phyloP scores from a whole-genome alignment of 345 rosid species.

The Arabidopsis thaliana region TAIR10.1 NC_003076.8:24229001-24229500 shows the following conservation, averaged over 20 bases:
- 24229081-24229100: neutral
- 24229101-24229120: conserved; percentile 58
- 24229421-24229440: conserved; percentile 13
- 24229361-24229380: neutral
- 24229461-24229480: conserved; percentile 78
- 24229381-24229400: conserved; percentile 1
- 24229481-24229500: conserved; percentile 77
- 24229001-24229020: conserved; percentile 79
- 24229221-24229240: neutral
- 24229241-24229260: neutral
- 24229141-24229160: conserved; percentile 72
- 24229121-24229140: conserved; percentile 68
- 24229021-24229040: conserved; percentile 13
- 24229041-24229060: neutral
- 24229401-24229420: conserved; percentile 10
- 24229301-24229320: conserved; percentile 88
- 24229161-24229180: conserved; percentile 75
- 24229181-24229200: conserved; percentile 72
- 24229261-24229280: neutral
- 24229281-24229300: conserved; percentile 32
- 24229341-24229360: conserved; percentile 62
- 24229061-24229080: neutral
- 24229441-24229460: conserved; percentile 39
- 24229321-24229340: conserved; percentile 88
- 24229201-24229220: neutral